phyloP scores from a whole-genome alignment of 2,329 filamentous ascomycete species.

The Diaporthe citriasiana region DNA sequence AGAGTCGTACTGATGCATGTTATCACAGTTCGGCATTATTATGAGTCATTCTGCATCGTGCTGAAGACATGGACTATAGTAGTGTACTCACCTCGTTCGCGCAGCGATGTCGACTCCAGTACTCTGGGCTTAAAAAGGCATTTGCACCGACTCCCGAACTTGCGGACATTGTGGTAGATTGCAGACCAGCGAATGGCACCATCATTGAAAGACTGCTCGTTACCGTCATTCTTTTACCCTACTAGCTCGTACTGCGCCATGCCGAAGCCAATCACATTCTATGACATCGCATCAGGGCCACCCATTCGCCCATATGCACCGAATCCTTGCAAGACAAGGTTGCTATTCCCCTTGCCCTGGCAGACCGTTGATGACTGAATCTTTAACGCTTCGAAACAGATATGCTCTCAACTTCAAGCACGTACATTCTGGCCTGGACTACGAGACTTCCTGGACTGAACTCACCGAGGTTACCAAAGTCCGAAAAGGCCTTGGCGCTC shows the following conservation, averaged over 20 bases:
- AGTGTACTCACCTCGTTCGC: not conserved
- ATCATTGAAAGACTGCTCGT: not conserved
- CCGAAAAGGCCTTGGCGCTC: conserved; percentile 61
- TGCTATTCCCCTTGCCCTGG: conserved; percentile 1
- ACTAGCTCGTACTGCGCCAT: conserved; percentile 21
- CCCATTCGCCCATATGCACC: conserved; percentile 49
- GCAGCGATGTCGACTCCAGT: not conserved
- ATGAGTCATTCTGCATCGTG: not conserved
- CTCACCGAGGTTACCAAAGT: conserved; percentile 65
- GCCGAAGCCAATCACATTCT: conserved; percentile 51
- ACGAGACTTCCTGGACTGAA: conserved; percentile 62
- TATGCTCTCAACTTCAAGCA: conserved; percentile 60
- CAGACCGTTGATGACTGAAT: not conserved
- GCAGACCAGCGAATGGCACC: not conserved
- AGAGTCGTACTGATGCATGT: no score
- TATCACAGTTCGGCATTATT: no score
- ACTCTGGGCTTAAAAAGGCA: not conserved
- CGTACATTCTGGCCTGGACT: conserved; percentile 44
- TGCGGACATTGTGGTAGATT: not conserved
- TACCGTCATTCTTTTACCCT: not conserved
- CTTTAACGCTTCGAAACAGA: conserved; percentile 36
- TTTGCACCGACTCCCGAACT: not conserved
- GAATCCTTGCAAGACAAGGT: conserved; percentile 53
- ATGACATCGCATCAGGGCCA: conserved; percentile 57
- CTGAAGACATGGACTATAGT: no score